These are phyloP conservation scores for Neopestalotiopsis clavispora DNA, from an alignment of 2,329 filamentous ascomycete species.

Conservation along the genomic window DNA sequence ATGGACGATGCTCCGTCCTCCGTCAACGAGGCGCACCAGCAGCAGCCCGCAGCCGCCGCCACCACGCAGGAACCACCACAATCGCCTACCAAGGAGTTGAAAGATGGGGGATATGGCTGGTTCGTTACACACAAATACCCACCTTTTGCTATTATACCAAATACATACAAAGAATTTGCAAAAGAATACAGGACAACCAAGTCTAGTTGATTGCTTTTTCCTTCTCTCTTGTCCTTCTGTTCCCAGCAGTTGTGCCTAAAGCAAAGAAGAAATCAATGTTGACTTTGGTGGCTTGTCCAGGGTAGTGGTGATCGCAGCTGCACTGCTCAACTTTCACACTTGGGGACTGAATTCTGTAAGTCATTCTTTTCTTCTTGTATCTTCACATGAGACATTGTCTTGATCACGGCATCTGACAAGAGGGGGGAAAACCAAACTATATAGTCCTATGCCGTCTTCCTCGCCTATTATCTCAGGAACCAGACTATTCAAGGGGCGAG, in stretches of 20 bases:
- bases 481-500: conserved; percentile 67
- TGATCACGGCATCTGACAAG: neutral
- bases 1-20: neutral
- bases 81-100: conserved; percentile 30
- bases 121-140: conserved; percentile 29
- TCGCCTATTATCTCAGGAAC: conserved; percentile 61
- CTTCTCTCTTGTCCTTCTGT: neutral
- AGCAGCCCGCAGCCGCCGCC: neutral
- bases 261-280: conserved; percentile 1
- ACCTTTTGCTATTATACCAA: neutral
- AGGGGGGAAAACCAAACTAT: neutral
- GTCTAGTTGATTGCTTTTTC: neutral
- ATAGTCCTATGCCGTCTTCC: conserved; percentile 61
- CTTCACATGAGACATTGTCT: neutral
- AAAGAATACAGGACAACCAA: too few relatives aligned
- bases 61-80: neutral
- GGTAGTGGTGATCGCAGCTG: conserved; percentile 59
- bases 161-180: neutral
- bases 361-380: neutral
- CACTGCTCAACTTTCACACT: conserved; percentile 70
- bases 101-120: conserved; percentile 67
- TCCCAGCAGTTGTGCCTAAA: neutral
- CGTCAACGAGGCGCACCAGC: neutral
- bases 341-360: conserved; percentile 74
- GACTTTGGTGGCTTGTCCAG: conserved; percentile 29